A percentile compares a stretch with the other conserved stretches of the same genome.
Evolutionary conservation across 2,329 filamentous ascomycete species (phyloP).

Genomic region (Ramularia endophylla): DNA sequence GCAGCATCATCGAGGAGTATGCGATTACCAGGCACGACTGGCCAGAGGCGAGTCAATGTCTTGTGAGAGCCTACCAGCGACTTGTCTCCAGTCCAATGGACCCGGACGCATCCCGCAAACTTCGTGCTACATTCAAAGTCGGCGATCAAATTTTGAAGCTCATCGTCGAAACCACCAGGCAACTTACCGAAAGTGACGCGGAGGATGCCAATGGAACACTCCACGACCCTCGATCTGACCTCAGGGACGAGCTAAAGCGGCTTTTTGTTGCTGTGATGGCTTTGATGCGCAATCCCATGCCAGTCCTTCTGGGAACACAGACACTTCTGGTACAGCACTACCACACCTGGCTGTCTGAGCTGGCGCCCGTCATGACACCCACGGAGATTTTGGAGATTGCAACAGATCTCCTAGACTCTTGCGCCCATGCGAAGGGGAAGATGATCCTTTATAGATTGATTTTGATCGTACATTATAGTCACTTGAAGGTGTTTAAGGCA

Average conservation of each 20-base stretch:
- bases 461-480: constrained; percentile 85
- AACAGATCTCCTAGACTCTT: constrained; percentile 90
- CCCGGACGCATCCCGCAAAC: constrained; percentile 71
- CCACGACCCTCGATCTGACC: constrained; percentile 63
- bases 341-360: constrained; percentile 93
- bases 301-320: constrained; percentile 86
- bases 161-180: constrained; percentile 79
- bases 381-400: constrained; percentile 88
- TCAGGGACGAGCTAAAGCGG: constrained; percentile 74
- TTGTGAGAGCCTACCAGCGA: constrained; percentile 80
- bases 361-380: constrained; percentile 66
- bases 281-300: constrained; percentile 81
- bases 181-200: constrained; percentile 40
- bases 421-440: constrained; percentile 80
- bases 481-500: constrained; percentile 73
- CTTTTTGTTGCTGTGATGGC: constrained; percentile 87
- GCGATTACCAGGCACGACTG: constrained; percentile 86
- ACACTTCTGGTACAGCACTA: constrained; percentile 94
- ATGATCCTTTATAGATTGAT: constrained; percentile 87
- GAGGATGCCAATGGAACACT: constrained; percentile 73
- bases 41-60: constrained; percentile 81
- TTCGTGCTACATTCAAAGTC: constrained; percentile 91
- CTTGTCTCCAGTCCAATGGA: constrained; percentile 79
- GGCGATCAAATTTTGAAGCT: constrained; percentile 90
- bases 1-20: constrained; percentile 86